Percentiles rank a stretch among this genome's conserved stretches.
Evolutionary conservation across 345 rosid species (phyloP).

Genomic region (Microcos paniculata): DNA sequence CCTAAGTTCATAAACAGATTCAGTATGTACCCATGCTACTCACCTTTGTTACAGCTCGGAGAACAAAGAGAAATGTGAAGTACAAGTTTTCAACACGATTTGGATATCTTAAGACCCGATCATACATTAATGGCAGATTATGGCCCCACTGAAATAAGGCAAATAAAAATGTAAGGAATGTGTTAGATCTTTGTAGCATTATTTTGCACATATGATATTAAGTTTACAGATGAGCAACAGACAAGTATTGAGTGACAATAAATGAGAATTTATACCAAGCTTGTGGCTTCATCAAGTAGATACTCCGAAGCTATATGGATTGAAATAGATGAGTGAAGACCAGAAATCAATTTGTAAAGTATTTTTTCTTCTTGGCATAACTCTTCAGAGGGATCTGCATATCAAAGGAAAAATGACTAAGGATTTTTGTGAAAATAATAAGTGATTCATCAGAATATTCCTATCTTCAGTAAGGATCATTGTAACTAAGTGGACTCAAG

Average conservation of each 20-base stretch:
- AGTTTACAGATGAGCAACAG: not conserved
- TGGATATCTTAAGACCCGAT: constrained; percentile 81
- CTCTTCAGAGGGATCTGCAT: constrained; percentile 70
- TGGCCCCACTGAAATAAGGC: constrained; percentile 82
- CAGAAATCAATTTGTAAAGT: constrained; percentile 89
- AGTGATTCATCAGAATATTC: not conserved
- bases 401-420: constrained; percentile 1
- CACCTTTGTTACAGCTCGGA: constrained; percentile 89
- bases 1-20: not conserved
- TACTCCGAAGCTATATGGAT: constrained; percentile 86
- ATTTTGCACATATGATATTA: not conserved
- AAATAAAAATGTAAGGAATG: constrained; percentile 9
- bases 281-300: constrained; percentile 76
- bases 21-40: constrained; percentile 7
- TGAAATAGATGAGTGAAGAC: constrained; percentile 95
- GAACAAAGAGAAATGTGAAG: constrained; percentile 91
- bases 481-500: not conserved
- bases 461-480: not conserved
- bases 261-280: constrained; percentile 43
- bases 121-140: constrained; percentile 75
- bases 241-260: not conserved
- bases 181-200: not conserved
- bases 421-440: not conserved
- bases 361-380: constrained; percentile 82
- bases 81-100: constrained; percentile 86